phyloP scores from a whole-genome alignment of 805 yeast genomes.

The Monosporozyma yasuniensis region DNA sequence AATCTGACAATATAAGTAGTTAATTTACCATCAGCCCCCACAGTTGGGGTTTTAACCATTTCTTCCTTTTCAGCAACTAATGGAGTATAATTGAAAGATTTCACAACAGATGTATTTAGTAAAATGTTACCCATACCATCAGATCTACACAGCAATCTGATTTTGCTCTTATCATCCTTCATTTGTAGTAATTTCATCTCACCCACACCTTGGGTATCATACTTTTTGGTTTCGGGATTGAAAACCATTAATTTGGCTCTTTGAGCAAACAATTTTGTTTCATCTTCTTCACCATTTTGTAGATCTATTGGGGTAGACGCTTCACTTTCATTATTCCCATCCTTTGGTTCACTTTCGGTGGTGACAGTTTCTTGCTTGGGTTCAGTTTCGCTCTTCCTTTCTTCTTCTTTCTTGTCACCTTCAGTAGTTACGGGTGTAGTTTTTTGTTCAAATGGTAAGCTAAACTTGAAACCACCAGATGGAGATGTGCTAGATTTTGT shows the following conservation, averaged over 20 bases:
- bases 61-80: conserved; percentile 51
- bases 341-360: conserved; percentile 20
- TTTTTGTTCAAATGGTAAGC: conserved; percentile 28
- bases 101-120: conserved; percentile 54
- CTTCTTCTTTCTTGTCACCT: background rate
- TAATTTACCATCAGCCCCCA: conserved; percentile 46
- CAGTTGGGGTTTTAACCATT: conserved; percentile 56
- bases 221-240: conserved; percentile 43
- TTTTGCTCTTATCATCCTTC: conserved; percentile 44
- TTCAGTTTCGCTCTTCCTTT: conserved; percentile 12
- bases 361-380: conserved; percentile 37
- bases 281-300: conserved; percentile 82
- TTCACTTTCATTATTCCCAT: conserved; percentile 34
- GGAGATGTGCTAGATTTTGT: conserved; percentile 17
- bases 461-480: conserved; percentile 28
- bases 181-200: conserved; percentile 65
- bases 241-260: conserved; percentile 64
- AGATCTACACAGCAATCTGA: conserved; percentile 71
- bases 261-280: conserved; percentile 52
- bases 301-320: conserved; percentile 36
- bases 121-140: conserved; percentile 81
- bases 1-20: conserved; percentile 67
- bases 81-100: conserved; percentile 49
- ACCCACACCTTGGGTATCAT: conserved; percentile 68
- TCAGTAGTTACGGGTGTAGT: conserved; percentile 9